Evolutionary conservation across 257 asterid genomes (phyloP), one percentile per base, ranked within the genome.

Genomic region (Forsythia viridissima): DNA sequence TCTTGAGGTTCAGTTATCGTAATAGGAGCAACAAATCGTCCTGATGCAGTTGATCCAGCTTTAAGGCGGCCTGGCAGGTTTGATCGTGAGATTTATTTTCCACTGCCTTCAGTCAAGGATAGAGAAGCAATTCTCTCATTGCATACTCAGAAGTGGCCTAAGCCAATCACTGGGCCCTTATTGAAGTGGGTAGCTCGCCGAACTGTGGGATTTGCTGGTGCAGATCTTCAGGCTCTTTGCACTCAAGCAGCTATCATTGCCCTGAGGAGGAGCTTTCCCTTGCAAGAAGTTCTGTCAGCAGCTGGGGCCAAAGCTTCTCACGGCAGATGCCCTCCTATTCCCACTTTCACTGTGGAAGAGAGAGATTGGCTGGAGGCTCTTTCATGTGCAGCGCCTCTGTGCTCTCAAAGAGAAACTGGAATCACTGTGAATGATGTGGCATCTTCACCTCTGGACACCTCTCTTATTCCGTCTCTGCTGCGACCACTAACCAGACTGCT

Each of bases 131-230:
- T 95, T 82, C 92, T 95, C 77, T 82, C 94, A 51, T 80, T 95
- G 85, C 98, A 95, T 81, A 95, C 99, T 41, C 85, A 88, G 80
- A 90, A 93, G 84, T 95, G 99, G 99, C 97, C 97, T 30, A 92
- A 89, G 81, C 99, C 92, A 24, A 85, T 91, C 55, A 67, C 87
- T 85, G 99, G 98, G 21, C 83, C 97, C 79, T 80, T 93, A 77
- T 89, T 92, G 82, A 93, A 88, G 87, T 88, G 91, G 93, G 89
- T 95, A 40, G 96, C 98, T 10, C 85, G 85, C 81, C 85, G 83
- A 86, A 95, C 99, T 71, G 93, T 89, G 80, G 99, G 99, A 77
- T 95, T 85, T 88, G 99, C 98, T 78, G 99, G 99, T 84, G 99
- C 99, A 80, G 99, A 95, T 87, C 84, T 95, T 71, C 99, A 95